Evolutionary conservation across 345 rosid species (phyloP), one percentile per base, ranked within the genome.

Genomic region (Populus nigra): DNA sequence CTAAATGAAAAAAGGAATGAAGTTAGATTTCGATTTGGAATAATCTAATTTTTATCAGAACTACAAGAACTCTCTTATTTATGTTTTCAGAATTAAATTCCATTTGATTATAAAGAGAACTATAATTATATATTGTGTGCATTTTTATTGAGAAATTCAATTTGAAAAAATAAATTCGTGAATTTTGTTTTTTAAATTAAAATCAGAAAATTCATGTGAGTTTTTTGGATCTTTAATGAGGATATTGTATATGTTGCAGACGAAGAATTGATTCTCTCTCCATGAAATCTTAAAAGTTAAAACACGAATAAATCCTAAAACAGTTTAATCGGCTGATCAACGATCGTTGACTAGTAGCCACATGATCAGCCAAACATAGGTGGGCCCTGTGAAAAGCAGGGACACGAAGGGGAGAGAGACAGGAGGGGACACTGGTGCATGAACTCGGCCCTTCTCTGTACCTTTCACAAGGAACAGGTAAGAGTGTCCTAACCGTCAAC

Each of bases 401-500:
- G 13, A 10, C 38, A 57, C 9, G 59, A 45, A 23, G 35, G 82
- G 65, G 81, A 65, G 41, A 39, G 29, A 23, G 53, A 67, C 23
- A 71, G n/a, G 73, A 76, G 83, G 83, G 55, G 88, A 85, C 88
- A 85, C 68, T 29, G 45, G 36, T 43, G 69, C 69, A 65, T 85
- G 87, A 80, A 35, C 73, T 57, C 78, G 68, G 75, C 79, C 25
- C 57, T 67, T 39, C 33, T 27, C 31, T 79, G 86, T 57, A 62
- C 75, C 78, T 77, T 67, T 71, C 17, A 16, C 80, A 20, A 72
- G 84, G 80, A 73, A 78, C 90, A 85, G 77, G 50, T 69, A 16
- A 50, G 79, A 36, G 74, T 33, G 73, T 71, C 83, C 73, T 70
- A 73, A 85, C 87, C 84, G 88, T 82, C 87, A 78, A 72, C 63